A percentile compares a stretch with the other conserved stretches of the same genome.
These are phyloP conservation scores for Amanita inopinata DNA, from an alignment of 768 basidiomycete genomes.

Conservation along the genomic window DNA sequence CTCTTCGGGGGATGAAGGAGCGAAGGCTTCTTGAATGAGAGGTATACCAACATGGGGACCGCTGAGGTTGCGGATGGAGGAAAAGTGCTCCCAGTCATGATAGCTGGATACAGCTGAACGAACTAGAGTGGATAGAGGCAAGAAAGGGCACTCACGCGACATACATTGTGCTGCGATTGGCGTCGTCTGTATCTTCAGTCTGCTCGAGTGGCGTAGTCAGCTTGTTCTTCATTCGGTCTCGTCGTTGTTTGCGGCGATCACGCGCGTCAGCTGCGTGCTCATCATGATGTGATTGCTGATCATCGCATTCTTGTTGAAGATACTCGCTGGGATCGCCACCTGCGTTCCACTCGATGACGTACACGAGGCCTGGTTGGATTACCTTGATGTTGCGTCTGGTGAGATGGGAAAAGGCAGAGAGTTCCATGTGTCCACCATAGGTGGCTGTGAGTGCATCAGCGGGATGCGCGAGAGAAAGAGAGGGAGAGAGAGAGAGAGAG, in stretches of 20 bases:
- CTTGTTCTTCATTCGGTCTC: constrained; percentile 8
- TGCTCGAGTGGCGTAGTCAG: background rate
- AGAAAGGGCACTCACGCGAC: constrained; percentile 61
- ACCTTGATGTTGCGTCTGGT: constrained; percentile 77
- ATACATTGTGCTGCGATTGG: constrained; percentile 42
- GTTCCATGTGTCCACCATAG: constrained; percentile 88
- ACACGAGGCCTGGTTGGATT: constrained; percentile 84
- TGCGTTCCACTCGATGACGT: constrained; percentile 77
- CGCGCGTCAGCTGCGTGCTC: constrained; percentile 6
- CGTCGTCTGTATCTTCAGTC: constrained; percentile 11
- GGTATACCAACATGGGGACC: constrained; percentile 80
- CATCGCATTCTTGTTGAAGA: constrained; percentile 6
- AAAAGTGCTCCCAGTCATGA: constrained; percentile 94
- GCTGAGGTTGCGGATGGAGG: constrained; percentile 78
- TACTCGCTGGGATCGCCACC: constrained; percentile 32
- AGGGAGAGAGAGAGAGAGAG: constrained; percentile 1
- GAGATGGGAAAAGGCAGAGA: constrained; percentile 88
- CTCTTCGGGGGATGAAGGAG: constrained; percentile 18
- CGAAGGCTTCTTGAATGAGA: constrained; percentile 42
- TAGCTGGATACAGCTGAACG: constrained; percentile 39
- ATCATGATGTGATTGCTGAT: constrained; percentile 11
- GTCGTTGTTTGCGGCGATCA: constrained; percentile 8
- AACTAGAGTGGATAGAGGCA: constrained; percentile 9
- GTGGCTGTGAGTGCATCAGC: constrained; percentile 41
- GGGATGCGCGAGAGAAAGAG: constrained; percentile 3